Base-by-base conservation (phyloP, 164 flowering plant species). In the Vitis labrusca region DNA sequence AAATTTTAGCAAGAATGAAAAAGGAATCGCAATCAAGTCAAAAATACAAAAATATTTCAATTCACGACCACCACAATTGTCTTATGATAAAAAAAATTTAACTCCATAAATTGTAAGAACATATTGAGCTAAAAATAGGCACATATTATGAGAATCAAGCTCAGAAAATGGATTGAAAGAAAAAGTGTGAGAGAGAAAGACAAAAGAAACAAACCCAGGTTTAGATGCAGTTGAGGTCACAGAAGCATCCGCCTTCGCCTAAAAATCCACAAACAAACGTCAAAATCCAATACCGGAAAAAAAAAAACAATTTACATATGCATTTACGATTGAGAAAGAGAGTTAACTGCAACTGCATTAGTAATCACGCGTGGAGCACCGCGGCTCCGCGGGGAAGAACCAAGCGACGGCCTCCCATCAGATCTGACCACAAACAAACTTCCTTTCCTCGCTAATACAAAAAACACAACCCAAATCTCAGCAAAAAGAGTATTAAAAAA, bases 291-390 rank as follows among this genome's bases (percentile, higher is more conserved):
- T 19, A 27, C 50, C 29, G 23, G 6, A 19, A 19, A 19, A 19
- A 19, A 23, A 3, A 27, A 14, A 70, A 9, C 14, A 17, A 47
- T 50, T 32, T 11, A 44, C 10, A 48, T 15, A 58, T 17, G 27
- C 60, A 44, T 0, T 49, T 8, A 19, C 2, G 61, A 52, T 10
- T n/a, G 66, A 27, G 17, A 63, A 15, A 59, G 68, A 66, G 11
- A 61, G 29, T 64, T 82, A 69, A 89, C 91, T 69, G 86, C 91
- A 79, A 85, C 93, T 14, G 88, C 93, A 82, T 80, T 80, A 12
- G 84, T 64, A 19, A 78, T 66, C 70, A 87, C 63, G 13, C 73
- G 77, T 13, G 69, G 65, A 17, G 71, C 59, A 70, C 73, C 67
- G 63, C 72, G 73, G 64, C 60, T 67, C 61, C 69, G 68, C 3